These are phyloP conservation scores for Inonotus obliquus DNA, from an alignment of 1,284 basidiomycete genomes.

Conservation along the genomic window DNA sequence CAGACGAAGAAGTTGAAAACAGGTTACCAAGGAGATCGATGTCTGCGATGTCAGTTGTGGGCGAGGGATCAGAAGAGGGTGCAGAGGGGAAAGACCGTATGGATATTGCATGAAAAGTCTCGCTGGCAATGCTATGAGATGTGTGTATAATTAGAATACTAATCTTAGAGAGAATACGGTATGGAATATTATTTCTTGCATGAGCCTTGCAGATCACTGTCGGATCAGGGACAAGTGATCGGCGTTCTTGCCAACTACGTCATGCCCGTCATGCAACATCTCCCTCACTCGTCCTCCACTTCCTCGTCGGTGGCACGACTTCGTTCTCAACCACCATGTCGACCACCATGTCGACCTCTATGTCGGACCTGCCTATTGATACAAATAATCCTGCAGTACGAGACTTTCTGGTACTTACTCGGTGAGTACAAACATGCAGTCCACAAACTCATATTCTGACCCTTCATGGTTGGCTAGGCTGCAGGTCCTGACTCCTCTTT, in stretches of 20 bases:
- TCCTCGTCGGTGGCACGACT: no score
- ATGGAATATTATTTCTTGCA: no score
- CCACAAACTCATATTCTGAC: neutral
- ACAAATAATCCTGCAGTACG: conserved; percentile 45
- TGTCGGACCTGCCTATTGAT: conserved; percentile 37
- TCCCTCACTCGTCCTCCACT: neutral
- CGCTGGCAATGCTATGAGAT: neutral
- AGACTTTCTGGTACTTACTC: conserved; percentile 52
- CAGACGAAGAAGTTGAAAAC: neutral
- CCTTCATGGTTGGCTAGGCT: conserved; percentile 38
- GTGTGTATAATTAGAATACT: neutral
- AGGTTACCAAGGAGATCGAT: conserved; percentile 1
- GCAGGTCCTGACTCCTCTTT: conserved; percentile 76
- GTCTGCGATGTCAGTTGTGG: conserved; percentile 8
- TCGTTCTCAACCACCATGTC: conserved; percentile 1
- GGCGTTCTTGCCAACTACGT: neutral
- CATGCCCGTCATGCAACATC: neutral
- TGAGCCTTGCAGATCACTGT: neutral
- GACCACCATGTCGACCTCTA: conserved; percentile 1
- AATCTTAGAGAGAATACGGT: no score
- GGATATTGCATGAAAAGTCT: neutral
- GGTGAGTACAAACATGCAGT: conserved; percentile 28
- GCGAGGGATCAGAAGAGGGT: neutral
- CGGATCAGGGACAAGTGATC: neutral
- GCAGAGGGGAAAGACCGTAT: neutral